These are phyloP conservation scores for Aureobasidium zeae DNA, from an alignment of 2,329 filamentous ascomycete species.

Conservation along the genomic window DNA sequence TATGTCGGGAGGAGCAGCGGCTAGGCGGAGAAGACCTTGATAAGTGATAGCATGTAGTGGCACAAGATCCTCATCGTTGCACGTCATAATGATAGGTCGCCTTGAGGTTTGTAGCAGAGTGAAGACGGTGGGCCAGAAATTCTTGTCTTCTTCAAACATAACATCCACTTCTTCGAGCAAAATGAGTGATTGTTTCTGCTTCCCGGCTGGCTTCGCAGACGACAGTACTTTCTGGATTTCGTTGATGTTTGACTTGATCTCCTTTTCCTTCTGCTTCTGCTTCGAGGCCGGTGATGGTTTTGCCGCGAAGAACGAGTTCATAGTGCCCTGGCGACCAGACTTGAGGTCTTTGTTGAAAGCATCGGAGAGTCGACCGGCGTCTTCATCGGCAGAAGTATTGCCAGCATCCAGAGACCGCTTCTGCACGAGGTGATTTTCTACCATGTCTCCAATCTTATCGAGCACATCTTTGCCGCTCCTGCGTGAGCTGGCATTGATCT, in stretches of 20 bases:
- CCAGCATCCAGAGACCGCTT: conserved; percentile 28
- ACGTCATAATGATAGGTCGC: conserved; percentile 88
- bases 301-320: conserved; percentile 69
- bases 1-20: conserved; percentile 53
- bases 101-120: conserved; percentile 74
- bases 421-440: conserved; percentile 81
- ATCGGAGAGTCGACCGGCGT: conserved; percentile 32
- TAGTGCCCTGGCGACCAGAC: conserved; percentile 64
- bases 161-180: conserved; percentile 89
- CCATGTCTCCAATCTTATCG: conserved; percentile 94
- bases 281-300: conserved; percentile 30
- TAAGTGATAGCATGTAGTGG: conserved; percentile 66
- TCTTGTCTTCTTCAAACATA: conserved; percentile 88
- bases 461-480: conserved; percentile 82
- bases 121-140: conserved; percentile 81
- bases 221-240: conserved; percentile 23
- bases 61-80: conserved; percentile 80
- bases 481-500: conserved; percentile 77
- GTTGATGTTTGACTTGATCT: conserved; percentile 23
- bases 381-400: conserved; percentile 27
- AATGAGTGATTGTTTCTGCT: conserved; percentile 88
- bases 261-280: conserved; percentile 19
- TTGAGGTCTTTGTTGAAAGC: conserved; percentile 50
- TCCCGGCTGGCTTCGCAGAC: conserved; percentile 25
- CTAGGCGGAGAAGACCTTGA: conserved; percentile 75